Evolutionary conservation across 2,329 filamentous ascomycete species (phyloP), one percentile per base, ranked within the genome.

Genomic region (Dothideomycetes sp.): DNA sequence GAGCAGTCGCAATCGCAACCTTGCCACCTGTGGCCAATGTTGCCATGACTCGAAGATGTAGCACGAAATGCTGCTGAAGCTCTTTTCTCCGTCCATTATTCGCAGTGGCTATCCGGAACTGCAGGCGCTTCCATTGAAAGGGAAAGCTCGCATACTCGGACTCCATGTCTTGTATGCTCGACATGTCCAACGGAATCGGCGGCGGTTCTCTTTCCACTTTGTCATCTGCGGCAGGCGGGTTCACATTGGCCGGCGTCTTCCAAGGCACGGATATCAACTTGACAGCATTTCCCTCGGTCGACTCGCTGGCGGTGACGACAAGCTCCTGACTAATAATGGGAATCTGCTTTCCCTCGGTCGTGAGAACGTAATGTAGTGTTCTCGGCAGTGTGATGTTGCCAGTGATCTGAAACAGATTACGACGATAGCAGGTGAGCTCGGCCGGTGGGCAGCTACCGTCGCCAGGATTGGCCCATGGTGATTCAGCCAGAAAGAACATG

Each of bases 251-350:
- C 1, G 87, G 88, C 2, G 88, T 95, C 68, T 96, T 96, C 89
- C 89, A 96, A 1, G 89, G 89, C 44, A 96, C 94, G 5, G 91
- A 91, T 47, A 96, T 95, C 46, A 96, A 79, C 52, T 93, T 89
- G 32, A 95, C 86, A 0, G 84, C 68, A 51, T 94, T 89, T 24
- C 86, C 85, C 58, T 96, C 89, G 12, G 94, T 87, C 2, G 89
- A 95, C 59, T 96, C 89, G 36, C 87, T 94, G 7, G 89, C 89
- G 4, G 86, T 93, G 34, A 96, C 84, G 39, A 81, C 79, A 38
- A 95, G 77, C 58, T 96, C 88, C 59, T 89, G 84, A 47, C 72
- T 82, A 47, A 77, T 75, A 36, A 95, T 85, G 2, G 84, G 81
- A 31, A 94, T 79, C 33, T 83, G 81, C 57, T 94, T 84, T 33